These are phyloP conservation scores for Xylariaceae sp. DNA, from an alignment of 2,329 filamentous ascomycete genomes.

Conservation along the genomic window DNA sequence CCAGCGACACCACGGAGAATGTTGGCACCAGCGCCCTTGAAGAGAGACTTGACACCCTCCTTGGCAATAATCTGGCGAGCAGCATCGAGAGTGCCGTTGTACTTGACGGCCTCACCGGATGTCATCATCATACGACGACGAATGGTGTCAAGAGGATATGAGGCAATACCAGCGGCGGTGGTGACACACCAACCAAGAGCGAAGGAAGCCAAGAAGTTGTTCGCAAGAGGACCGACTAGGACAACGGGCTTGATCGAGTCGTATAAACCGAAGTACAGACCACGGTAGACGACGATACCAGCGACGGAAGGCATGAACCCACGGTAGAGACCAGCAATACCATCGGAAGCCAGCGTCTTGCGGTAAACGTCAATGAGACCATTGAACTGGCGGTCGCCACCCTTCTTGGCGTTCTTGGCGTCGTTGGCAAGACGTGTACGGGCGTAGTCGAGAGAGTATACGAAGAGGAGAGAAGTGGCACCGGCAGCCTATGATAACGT, in stretches of 20 bases:
- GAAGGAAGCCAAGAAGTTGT: slow-evolving; percentile 99
- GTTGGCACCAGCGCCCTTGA: slow-evolving; percentile 99
- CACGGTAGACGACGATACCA: slow-evolving; percentile 99
- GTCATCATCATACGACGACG: slow-evolving; percentile 99
- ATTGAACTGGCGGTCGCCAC: slow-evolving; percentile 99
- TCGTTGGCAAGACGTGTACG: slow-evolving; percentile 99
- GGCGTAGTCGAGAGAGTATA: slow-evolving; percentile 99
- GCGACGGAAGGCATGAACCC: slow-evolving; percentile 99
- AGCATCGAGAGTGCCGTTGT: slow-evolving; percentile 95
- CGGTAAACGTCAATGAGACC: slow-evolving; percentile 99
- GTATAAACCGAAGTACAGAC: slow-evolving; percentile 99
- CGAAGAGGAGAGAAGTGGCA: slow-evolving; percentile 99
- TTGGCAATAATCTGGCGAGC: slow-evolving; percentile 95
- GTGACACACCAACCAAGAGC: slow-evolving; percentile 98
- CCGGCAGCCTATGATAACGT: slow-evolving; percentile 76
- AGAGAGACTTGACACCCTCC: slow-evolving; percentile 98
- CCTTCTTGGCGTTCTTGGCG: slow-evolving; percentile 96
- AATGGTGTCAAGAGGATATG: slow-evolving; percentile 99
- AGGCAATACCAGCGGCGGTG: slow-evolving; percentile 99
- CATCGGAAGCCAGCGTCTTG: slow-evolving; percentile 98
- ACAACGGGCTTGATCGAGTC: slow-evolving; percentile 99
- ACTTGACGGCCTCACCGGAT: slow-evolving; percentile 97
- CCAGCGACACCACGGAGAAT: slow-evolving; percentile 99
- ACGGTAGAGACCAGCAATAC: slow-evolving; percentile 99
- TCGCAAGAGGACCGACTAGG: slow-evolving; percentile 87